Base-by-base conservation (phyloP, 805 yeast genomes). In the Wickerhamomyces subpelliculosus region DNA sequence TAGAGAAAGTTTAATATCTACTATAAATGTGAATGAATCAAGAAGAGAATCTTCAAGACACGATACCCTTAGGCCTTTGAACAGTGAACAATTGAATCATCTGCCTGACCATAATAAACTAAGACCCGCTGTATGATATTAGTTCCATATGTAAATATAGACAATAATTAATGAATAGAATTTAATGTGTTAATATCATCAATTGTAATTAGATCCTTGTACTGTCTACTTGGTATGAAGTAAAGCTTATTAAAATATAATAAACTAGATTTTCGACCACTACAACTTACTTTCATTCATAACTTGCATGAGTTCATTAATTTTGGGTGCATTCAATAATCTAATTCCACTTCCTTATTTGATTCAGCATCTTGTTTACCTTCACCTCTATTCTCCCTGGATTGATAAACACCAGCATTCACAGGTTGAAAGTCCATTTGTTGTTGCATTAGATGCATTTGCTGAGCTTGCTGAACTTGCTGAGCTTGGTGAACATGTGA, bases 1-100 rank as follows among this genome's bases (percentile, higher is more conserved):
- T 25, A 69, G 89, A 25, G 75, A 61, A 18, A 46, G 58, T 22
- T 43, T 54, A 27, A 42, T 44, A 10, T 41, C 36, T 17, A 49
- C 56, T 0, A 51, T 54, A 12, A 44, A 33, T 19, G 29, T 42
- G 3, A 47, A 46, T 35, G 56, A 49, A 18, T 37, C 47, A 11
- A 48, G 54, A 41, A 40, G 56, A 36, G 54, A 49, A 24, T 38
- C 46, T 2, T 37, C 21, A 8, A 46, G 46, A 32, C 25, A 27
- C 17, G 51, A 46, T n/a, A 42, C 47, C 3, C 35, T 49, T 26
- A 49, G 37, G 32, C 52, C 51, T 25, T 19, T 49, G 35, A 48
- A 51, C 23, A 30, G 45, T 26, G 55, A 51, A 12, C 35, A 35
- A 19, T 4, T 37, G 13, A 30, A 28, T 23, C 28, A 37, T 19